Evolutionary conservation across 2,329 filamentous ascomycete genomes (phyloP), one percentile per base, ranked within the genome.

Genomic region (Ophiosphaerella herpotricha): DNA sequence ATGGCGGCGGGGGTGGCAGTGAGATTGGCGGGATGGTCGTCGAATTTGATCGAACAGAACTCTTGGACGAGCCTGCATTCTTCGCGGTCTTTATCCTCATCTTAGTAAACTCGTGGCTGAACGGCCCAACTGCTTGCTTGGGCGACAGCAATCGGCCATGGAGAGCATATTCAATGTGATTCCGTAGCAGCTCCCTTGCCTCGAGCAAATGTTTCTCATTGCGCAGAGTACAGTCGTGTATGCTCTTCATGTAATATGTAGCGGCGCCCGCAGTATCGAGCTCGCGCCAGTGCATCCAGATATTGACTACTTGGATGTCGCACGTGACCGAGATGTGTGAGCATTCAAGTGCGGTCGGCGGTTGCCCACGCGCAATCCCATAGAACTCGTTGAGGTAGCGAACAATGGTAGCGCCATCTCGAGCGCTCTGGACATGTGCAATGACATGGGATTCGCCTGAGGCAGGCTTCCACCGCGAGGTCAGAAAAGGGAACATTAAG

Each of bases 191-290:
- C 37, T 44, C 46, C 21, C 51, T 18, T 24, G 51, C 51, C 34
- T 47, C 39, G 1, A 50, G 43, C 23, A 54, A 12, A 14, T 48
- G 35, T 24, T 47, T 44, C 40, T 54, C 46, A 32, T 50, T 50
- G 21, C 51, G 43, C 43, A 54, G 36, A 13, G 47, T 50, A 31
- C 43, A 47, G 41, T 54, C 43, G 43, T 36, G 48, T 26, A 54
- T 50, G 46, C 51, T 54, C 43, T 50, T 50, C 39, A 54, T 50
- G 37, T 54, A 50, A 36, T 54, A 50, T 45, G 52, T 5, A 7
- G 40, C 39, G 23, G 4, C 35, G 26, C 39, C 43, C 16, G 48
- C 37, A 35, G 37, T 11, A 31, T 54, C 46, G 23, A 54, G 40
- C 38, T 54, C 43, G 39, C 43, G 50, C 46, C 43, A 49, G 31